Evolutionary conservation across 805 yeast species (phyloP), one percentile per base, ranked within the genome.

Genomic region (Nakazawaea holstii): DNA sequence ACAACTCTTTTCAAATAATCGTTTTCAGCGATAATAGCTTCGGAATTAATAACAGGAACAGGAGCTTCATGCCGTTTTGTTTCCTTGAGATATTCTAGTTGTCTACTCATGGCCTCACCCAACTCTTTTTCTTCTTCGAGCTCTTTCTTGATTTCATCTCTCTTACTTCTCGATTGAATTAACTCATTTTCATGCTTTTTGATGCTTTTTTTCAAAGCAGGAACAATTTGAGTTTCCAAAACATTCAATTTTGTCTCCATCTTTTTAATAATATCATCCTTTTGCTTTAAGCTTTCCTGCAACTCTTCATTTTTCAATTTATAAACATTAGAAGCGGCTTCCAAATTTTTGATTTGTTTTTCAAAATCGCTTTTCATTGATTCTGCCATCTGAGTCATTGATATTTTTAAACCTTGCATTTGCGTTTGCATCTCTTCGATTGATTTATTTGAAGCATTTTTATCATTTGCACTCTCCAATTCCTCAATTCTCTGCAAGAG

Each of bases 41-140:
- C 20, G 8, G 10, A n/a, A 30, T 26, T 4, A 14, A 36, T 6
- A 24, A 20, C 10, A 6, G 10, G 14, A 24, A 20, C 10, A 6
- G 10, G 6, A 8, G 38, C 4, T 36, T 36, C 14, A 9, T 24
- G 6, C 36, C n/a, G 32, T 31, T 38, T 11, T 15, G 7, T 9
- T 27, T 39, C 17, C 14, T 30, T 27, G 10, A 77, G 43, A 2
- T 53, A 53, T 20, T 69, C 76, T 6, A 78, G 50, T 44, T 72
- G 72, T 24, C 64, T 59, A 2, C 68, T 53, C 41, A 79, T 55
- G 2, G 66, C 72, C 26, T 67, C 71, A 26, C 73, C 60, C 46
- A 83, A 59, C 1, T 61, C 55, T 52, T 66, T 70, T 46, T 82
- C 82, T 9, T 80, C 85, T 29, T 62, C 57, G 53, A 67, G 67